These are phyloP conservation scores for Dovyalis caffra DNA, from an alignment of 345 rosid genomes.

Conservation along the genomic window DNA sequence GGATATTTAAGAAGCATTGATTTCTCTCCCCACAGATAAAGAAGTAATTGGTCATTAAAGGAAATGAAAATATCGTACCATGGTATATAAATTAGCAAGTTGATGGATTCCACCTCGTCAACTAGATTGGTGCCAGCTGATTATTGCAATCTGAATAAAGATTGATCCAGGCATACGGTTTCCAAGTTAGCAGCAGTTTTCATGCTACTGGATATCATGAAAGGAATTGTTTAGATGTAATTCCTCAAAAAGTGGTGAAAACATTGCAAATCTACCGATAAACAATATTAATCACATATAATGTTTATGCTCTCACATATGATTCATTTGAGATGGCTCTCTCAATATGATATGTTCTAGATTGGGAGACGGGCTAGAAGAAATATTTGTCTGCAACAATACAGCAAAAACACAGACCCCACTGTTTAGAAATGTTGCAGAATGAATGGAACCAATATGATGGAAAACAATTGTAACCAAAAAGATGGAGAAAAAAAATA, in stretches of 20 bases:
- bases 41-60: no score
- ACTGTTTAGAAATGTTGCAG: background rate
- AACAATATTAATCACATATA: no score
- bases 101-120: no score
- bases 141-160: background rate
- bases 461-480: no score
- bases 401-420: background rate
- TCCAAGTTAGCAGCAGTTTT: background rate
- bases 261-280: background rate
- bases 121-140: background rate
- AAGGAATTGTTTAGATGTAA: background rate
- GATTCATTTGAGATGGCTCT: background rate
- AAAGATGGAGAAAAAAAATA: background rate
- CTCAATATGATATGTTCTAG: background rate
- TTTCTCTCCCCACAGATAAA: no score
- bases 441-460: background rate
- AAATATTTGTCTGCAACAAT: background rate
- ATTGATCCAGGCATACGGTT: background rate
- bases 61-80: no score
- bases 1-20: no score
- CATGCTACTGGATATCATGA: background rate
- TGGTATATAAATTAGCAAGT: no score
- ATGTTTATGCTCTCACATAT: no score
- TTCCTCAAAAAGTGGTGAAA: no score
- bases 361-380: background rate